phyloP scores from a whole-genome alignment of 2,329 filamentous ascomycete genomes.

The Atkinsonella hypoxylon region DNA sequence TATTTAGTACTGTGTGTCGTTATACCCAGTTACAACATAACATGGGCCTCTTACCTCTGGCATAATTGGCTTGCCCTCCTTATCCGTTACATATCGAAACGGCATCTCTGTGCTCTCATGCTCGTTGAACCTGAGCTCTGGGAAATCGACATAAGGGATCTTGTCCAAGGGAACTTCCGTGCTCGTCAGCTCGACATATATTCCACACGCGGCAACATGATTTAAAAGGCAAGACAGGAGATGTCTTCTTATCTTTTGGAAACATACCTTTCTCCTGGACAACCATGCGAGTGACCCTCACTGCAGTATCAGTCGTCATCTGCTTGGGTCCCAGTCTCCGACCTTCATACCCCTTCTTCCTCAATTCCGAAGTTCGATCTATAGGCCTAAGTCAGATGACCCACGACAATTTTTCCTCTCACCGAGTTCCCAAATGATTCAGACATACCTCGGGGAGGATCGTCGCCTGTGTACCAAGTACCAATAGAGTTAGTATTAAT shows the following conservation, averaged over 20 bases:
- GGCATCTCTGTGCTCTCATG: conserved; percentile 96
- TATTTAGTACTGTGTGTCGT: background rate
- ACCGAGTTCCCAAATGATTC: background rate
- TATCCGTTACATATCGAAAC: conserved; percentile 80
- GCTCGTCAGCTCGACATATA: background rate
- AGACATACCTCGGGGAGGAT: conserved; percentile 76
- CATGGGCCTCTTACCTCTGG: conserved; percentile 53
- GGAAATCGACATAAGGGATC: conserved; percentile 75
- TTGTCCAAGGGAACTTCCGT: conserved; percentile 58
- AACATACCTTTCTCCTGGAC: conserved; percentile 67
- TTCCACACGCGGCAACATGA: background rate
- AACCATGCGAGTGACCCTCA: conserved; percentile 82
- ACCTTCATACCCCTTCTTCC: conserved; percentile 84
- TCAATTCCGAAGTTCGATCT: conserved; percentile 93
- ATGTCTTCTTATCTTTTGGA: background rate
- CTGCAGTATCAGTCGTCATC: conserved; percentile 97
- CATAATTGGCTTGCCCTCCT: conserved; percentile 75
- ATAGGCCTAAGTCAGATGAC: background rate
- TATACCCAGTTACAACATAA: background rate
- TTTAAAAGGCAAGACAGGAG: background rate
- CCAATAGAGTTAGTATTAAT: background rate
- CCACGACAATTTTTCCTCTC: background rate
- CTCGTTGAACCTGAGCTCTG: conserved; percentile 79
- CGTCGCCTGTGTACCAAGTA: conserved; percentile 52
- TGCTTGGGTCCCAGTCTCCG: conserved; percentile 82